phyloP scores from a whole-genome alignment of 176 grass and related monocot genomes.

The Ananas comosus region DNA sequence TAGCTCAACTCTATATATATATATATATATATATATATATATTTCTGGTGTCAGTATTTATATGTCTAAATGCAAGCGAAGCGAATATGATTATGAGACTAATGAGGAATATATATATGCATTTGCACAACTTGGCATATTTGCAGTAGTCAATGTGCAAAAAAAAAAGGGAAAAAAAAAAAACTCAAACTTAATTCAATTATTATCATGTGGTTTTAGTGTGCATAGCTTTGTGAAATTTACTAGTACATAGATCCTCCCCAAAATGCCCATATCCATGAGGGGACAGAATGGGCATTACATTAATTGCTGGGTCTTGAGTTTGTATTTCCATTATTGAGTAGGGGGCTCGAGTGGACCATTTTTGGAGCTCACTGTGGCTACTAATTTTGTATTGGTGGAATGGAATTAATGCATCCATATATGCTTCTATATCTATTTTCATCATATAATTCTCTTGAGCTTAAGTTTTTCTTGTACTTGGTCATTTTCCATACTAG shows the following conservation, averaged over 20 bases:
- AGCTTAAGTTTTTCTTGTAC: no score
- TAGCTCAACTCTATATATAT: no score
- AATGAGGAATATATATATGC: no score
- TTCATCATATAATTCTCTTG: conserved; percentile 16
- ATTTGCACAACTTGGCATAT: not conserved
- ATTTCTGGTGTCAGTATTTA: no score
- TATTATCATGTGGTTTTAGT: not conserved
- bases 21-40: no score
- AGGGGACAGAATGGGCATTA: not conserved
- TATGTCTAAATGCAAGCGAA: no score
- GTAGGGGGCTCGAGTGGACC: conserved; percentile 48
- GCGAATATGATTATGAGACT: no score
- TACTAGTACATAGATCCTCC: not conserved
- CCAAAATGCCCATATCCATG: conserved; percentile 3
- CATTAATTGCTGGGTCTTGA: not conserved
- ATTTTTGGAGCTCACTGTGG: conserved; percentile 31
- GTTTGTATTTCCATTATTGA: conserved; percentile 42
- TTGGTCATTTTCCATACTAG: conserved; percentile 20
- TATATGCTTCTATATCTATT: conserved; percentile 50
- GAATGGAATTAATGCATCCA: conserved; percentile 52
- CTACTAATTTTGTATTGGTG: conserved; percentile 91
- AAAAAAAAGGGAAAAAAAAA: not conserved
- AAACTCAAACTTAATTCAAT: not conserved
- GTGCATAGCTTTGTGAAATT: not conserved
- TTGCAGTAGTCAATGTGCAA: not conserved